A percentile compares a stretch with the other conserved stretches of the same genome.
Conservation (phyloP, 2,329 filamentous ascomycete genomes). For the Xylaria polymorpha region DNA sequence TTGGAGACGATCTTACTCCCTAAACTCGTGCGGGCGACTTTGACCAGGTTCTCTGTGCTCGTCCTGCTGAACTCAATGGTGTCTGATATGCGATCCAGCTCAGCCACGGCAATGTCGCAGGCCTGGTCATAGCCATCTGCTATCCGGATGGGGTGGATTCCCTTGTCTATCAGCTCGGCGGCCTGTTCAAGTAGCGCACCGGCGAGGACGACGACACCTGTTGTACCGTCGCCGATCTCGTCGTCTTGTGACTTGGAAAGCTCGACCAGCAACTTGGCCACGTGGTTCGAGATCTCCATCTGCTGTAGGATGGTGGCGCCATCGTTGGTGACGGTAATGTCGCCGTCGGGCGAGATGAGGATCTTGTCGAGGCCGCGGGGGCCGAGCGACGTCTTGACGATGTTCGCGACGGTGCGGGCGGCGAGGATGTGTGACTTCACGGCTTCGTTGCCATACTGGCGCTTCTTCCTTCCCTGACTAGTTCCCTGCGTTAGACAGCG, state of each 20-base stretch:
- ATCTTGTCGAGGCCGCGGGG: conserved; percentile 98
- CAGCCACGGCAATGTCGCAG: conserved; percentile 93
- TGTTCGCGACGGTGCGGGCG: conserved; percentile 93
- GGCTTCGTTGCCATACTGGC: conserved; percentile 94
- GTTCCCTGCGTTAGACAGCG: conserved; percentile 34
- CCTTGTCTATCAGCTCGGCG: conserved; percentile 98
- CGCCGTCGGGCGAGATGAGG: conserved; percentile 96
- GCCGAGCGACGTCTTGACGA: conserved; percentile 96
- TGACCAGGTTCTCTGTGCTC: conserved; percentile 86
- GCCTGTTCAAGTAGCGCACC: conserved; percentile 96
- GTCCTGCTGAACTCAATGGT: conserved; percentile 85
- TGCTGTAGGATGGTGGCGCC: conserved; percentile 96
- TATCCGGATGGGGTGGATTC: conserved; percentile 98
- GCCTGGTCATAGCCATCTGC: conserved; percentile 98
- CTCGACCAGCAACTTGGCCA: conserved; percentile 95
- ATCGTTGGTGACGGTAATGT: conserved; percentile 99
- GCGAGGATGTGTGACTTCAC: conserved; percentile 99
- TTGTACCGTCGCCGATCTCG: conserved; percentile 98
- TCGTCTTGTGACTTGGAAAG: conserved; percentile 99
- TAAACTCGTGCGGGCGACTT: conserved; percentile 94
- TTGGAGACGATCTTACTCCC: conserved; percentile 99
- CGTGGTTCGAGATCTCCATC: conserved; percentile 99
- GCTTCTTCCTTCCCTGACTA: conserved; percentile 97
- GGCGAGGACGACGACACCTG: conserved; percentile 94
- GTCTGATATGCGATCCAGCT: conserved; percentile 94